Evolutionary conservation across 805 yeast genomes (phyloP), one percentile per base, ranked within the genome.

Genomic region (Cyberlindnera misumaiensis): DNA sequence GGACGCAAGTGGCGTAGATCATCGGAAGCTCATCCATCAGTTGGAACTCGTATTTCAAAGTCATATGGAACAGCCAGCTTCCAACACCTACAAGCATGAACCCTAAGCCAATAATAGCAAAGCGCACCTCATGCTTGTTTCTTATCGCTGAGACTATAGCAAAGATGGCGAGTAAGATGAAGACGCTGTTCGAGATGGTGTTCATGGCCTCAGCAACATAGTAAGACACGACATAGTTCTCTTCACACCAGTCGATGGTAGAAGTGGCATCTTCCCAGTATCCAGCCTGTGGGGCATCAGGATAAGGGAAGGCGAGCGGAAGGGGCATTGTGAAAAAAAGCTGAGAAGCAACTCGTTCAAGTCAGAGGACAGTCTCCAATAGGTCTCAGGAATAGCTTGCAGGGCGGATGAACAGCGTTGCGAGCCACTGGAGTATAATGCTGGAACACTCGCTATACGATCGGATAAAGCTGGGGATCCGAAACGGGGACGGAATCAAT

Each of bases 211-310:
- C 98, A 4, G 97, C 97, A 38, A 93, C 70, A 53, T 84, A 93
- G 11, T 73, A 73, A 11, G 90, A 73, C 2, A 89, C 84, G 10
- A 88, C 90, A 57, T 90, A 90, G 64, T 90, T 90, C 60, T 93
- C 97, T 55, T 90, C 98, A 63, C 98, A 90, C 97, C 97, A 90
- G 56, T 90, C 98, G 28, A 93, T 93, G n/a, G 97, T 89, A 28
- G 96, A 75, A 0, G 97, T 88, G 3, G 84, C 83, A 5, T 67
- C 63, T 1, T 93, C 93, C 96, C 96, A 86, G 56, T 60, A 79
- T 1, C 88, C 89, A 12, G 60, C 41, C n/a, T 55, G 47, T 30
- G 75, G 74, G 26, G 68, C 74, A 6, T 68, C 68, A 1, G 85
- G 83, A 50, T 77, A 77, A 2, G 77, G 75, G 45, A 53, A 44